Evolutionary conservation across 495 filamentous ascomycete genomes (phyloP).

Genomic region (Polyplosphaeria fusca): DNA sequence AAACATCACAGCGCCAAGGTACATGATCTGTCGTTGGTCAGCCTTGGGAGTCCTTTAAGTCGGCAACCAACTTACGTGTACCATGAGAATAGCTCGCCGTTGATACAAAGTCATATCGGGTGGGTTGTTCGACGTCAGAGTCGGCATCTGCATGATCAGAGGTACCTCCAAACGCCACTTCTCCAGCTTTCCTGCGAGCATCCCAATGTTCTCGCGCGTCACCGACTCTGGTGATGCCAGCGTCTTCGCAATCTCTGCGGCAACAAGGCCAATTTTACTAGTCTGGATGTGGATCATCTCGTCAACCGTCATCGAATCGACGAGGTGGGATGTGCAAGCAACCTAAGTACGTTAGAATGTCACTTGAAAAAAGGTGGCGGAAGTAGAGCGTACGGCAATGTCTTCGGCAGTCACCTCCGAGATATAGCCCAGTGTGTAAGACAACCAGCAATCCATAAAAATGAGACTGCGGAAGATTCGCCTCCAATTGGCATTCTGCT

Average conservation of each 20-base stretch:
- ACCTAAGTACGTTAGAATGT: slow-evolving; percentile 18
- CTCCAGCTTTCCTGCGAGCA: slow-evolving; percentile 20
- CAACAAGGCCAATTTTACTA: slow-evolving; percentile 29
- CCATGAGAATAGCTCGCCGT: slow-evolving; percentile 28
- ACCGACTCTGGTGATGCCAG: slow-evolving; percentile 12
- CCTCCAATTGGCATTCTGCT: slow-evolving; percentile 12
- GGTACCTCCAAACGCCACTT: slow-evolving; percentile 25
- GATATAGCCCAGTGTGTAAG: slow-evolving; percentile 29
- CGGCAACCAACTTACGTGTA: slow-evolving; percentile 17
- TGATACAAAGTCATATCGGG: slow-evolving; percentile 21
- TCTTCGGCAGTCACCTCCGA: slow-evolving; percentile 22
- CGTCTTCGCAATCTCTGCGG: slow-evolving; percentile 31
- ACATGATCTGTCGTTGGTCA: slow-evolving; percentile 26
- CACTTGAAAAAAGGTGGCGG: not conserved
- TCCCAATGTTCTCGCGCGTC: slow-evolving; percentile 23
- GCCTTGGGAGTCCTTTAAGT: not conserved
- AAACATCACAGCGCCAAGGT: slow-evolving; percentile 31
- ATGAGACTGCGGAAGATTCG: slow-evolving; percentile 28
- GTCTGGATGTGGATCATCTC: slow-evolving; percentile 26
- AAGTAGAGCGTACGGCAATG: slow-evolving; percentile 19
- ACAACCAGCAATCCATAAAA: slow-evolving; percentile 35
- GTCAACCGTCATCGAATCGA: slow-evolving; percentile 11
- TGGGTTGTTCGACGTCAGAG: slow-evolving; percentile 7
- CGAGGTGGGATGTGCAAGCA: slow-evolving; percentile 7
- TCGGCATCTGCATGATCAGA: slow-evolving; percentile 14